Evolutionary conservation across 169 alveolate genomes (phyloP), one percentile per base, ranked within the genome.

Genomic region (Eimeria tenella): DNA sequence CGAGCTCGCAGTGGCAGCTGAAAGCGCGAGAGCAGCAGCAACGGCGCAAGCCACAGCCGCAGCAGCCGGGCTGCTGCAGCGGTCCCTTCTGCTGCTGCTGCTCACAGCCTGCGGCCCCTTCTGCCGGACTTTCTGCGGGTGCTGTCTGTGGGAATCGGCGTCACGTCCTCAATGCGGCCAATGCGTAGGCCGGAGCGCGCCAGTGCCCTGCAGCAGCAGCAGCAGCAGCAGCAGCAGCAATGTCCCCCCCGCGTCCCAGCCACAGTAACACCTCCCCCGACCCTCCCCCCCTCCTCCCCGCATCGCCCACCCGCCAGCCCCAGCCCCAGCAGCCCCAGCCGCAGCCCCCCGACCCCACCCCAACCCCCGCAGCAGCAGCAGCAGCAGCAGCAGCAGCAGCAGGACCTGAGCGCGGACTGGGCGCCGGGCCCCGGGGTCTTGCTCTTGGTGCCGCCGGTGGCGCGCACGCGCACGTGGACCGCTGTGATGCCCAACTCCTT

Each of bases 341-440:
- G 68, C 11, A 58, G 68, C 21, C 19, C n/a, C 58, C n/a, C n/a
- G n/a, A n/a, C n/a, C n/a, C n/a, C n/a, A n/a, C 84, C 19, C 68
- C 68, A 10, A 3, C 11, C 0, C 2, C 21, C 0, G 19, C 21
- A 42, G 25, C 19, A 6, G 19, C 68, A 17, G 68, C 21, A 17
- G 68, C 11, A 58, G 68, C 21, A 58, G 19, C 68, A 17, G 21
- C 19, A 94, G 49, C 60, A 31, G n/a, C 73, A 6, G 8, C 82
- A 53, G 23, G 23, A 90, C 94, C 94, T 93, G 87, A 99, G 97
- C 52, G 99, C 99, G 74, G 99, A 96, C 97, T 99, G 99, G 13
- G 99, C 99, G 15, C 99, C 99, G 77, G 99, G 99, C 50, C 99
- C 99, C 53, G 99, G 99, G 88, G 99, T 98, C 96, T 99, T 99